phyloP scores from a whole-genome alignment of 768 basidiomycete genomes.

The Termitomyces sp. region DNA sequence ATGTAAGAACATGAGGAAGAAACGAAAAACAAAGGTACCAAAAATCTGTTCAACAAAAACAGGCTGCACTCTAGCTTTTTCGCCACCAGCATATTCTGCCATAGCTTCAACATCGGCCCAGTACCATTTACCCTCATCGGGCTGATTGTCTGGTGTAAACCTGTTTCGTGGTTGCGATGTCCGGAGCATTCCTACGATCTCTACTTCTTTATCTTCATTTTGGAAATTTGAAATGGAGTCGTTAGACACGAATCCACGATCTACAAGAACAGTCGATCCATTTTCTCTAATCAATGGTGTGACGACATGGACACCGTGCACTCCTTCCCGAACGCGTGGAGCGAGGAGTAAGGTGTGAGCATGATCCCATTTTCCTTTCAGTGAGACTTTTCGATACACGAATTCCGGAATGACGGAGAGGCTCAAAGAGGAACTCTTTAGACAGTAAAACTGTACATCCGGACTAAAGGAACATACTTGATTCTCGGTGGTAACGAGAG shows the following conservation, averaged over 20 bases:
- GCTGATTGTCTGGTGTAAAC: conserved; percentile 89
- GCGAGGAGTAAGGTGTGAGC: conserved; percentile 74
- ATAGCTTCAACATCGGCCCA: conserved; percentile 86
- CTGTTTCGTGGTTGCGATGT: conserved; percentile 65
- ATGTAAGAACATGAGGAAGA: neutral
- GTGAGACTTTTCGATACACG: conserved; percentile 76
- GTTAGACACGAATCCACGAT: conserved; percentile 85
- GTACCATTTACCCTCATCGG: conserved; percentile 80
- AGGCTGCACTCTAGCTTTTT: conserved; percentile 68
- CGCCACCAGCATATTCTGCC: conserved; percentile 73
- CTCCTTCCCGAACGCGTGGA: conserved; percentile 86
- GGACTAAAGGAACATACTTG: conserved; percentile 53
- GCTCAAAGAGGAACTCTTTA: conserved; percentile 23
- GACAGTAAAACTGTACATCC: conserved; percentile 9
- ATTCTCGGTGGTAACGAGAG: conserved; percentile 77
- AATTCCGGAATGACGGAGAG: conserved; percentile 83
- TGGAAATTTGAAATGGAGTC: conserved; percentile 29
- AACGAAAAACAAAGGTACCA: conserved; percentile 36
- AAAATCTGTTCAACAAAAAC: conserved; percentile 91
- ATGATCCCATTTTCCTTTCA: conserved; percentile 78
- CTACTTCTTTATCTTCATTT: conserved; percentile 51
- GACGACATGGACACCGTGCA: conserved; percentile 81
- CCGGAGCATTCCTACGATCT: conserved; percentile 84
- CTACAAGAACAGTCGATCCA: conserved; percentile 83
- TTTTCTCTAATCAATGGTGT: conserved; percentile 79